Evolutionary conservation across 1,139 yeast genomes (phyloP).

Genomic region (Zygosaccharomyces pseudobailii): DNA sequence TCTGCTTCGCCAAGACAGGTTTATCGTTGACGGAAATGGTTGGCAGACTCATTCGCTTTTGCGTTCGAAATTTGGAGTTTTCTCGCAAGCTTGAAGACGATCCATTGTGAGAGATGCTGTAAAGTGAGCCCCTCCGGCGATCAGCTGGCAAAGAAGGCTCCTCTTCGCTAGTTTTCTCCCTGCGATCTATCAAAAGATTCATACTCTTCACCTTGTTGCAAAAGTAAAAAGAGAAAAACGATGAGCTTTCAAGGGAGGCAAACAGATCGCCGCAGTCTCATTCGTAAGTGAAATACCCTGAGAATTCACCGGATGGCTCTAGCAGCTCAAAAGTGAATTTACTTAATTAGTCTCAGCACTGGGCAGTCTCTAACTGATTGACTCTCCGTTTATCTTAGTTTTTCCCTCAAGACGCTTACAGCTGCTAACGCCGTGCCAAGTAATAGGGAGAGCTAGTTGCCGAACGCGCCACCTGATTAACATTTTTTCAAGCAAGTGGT

Average conservation of each 20-base stretch:
- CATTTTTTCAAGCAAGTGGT: too few species aligned
- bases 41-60: slow-evolving; percentile 8
- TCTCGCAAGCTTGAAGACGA: background rate
- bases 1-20: slow-evolving; percentile 4
- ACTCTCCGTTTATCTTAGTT: too few species aligned
- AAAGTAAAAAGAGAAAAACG: background rate
- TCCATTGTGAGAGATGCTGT: background rate
- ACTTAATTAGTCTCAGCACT: too few species aligned
- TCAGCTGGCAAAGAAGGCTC: background rate
- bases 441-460: too few species aligned
- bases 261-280: background rate
- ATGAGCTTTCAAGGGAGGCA: background rate
- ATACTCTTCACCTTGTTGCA: background rate
- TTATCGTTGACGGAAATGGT: slow-evolving; percentile 12
- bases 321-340: background rate
- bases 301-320: background rate
- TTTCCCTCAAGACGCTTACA: background rate
- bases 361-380: too few species aligned
- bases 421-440: too few species aligned
- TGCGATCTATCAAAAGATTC: background rate
- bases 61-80: background rate
- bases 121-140: background rate
- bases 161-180: background rate
- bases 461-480: too few species aligned
- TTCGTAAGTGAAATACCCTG: background rate